Base-by-base conservation (phyloP, 441 rosid species). In the Gossypium schwendimanii region DNA sequence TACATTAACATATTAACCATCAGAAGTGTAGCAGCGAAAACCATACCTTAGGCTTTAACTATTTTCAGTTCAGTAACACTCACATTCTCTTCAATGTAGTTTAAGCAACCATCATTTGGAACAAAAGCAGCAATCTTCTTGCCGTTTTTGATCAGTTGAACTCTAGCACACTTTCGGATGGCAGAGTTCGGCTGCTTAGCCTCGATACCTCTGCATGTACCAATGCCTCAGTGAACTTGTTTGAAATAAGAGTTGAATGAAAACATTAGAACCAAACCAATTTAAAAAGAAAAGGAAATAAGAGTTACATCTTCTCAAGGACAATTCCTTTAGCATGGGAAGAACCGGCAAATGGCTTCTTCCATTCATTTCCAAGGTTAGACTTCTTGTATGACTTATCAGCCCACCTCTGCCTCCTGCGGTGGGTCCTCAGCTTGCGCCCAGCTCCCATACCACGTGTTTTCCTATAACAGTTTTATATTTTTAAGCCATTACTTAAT, bases 151-250 rank as follows among this genome's bases (percentile, higher is more conserved):
- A 87, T 85, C n/a, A 85, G 79, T 59, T 85, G 91, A 58, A 87
- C 87, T 63, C 88, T 81, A 71, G 87, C 88, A 78, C 88, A 83
- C 79, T 85, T 87, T 59, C 87, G 76, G 73, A 85, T 87, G 71
- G 88, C 91, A 75, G 91, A 87, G 79, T 85, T 85, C 3, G 88
- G 85, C 84, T 87, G 91, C 81, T 87, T 87, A 20, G 91, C 91
- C 52, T 81, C 88, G 75, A 81, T 85, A 75, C 87, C 91, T 1
- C 91, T 85, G 79, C 72, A 80, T 0, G 26, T 21, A 54, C 65
- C n/a, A 50, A 75, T 2, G 2, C 36, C 11, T 64, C 57, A 2
- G 18, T 59, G 20, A 47, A 45, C 20, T 23, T n/a, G 2, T 3
- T 8, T 10, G 2, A 5, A 53, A 8, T 65, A 2, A 33, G 23